Evolutionary conservation across 257 asterid genomes (phyloP).

Genomic region (Solanum arcanum): DNA sequence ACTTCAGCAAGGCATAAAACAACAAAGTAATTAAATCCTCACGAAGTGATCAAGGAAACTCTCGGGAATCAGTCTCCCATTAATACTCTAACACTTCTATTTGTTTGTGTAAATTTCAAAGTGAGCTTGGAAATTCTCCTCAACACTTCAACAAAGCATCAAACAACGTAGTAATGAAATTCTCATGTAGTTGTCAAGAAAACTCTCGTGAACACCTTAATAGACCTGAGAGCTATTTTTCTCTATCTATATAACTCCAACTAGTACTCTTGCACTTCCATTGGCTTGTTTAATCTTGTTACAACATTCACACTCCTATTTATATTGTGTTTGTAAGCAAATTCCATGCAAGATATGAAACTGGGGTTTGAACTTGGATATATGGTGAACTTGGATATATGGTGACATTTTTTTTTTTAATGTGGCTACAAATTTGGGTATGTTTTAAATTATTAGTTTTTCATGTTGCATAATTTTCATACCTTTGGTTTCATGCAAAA

Average conservation of each 20-base stretch:
- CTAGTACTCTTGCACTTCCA: not conserved
- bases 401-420: too few relatives aligned
- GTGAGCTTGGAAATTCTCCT: conserved; percentile 7
- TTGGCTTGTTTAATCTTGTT: not conserved
- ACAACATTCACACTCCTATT: not conserved
- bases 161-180: too few relatives aligned
- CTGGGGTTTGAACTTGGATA: not conserved
- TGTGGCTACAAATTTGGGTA: too few relatives aligned
- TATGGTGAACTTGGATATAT: too few relatives aligned
- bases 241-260: not conserved
- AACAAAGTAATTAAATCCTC: too few relatives aligned
- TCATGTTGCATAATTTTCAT: not conserved
- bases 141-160: not conserved
- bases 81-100: not conserved
- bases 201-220: not conserved
- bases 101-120: not conserved
- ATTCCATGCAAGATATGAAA: not conserved
- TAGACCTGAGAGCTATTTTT: not conserved
- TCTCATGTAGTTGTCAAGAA: not conserved
- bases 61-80: not conserved
- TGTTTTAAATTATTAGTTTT: not conserved
- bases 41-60: too few relatives aligned
- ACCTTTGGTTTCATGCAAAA: not conserved
- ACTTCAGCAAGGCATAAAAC: too few relatives aligned
- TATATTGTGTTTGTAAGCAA: not conserved